phyloP scores from a whole-genome alignment of 2,329 filamentous ascomycete species.

The Cercospora citrullina region DNA sequence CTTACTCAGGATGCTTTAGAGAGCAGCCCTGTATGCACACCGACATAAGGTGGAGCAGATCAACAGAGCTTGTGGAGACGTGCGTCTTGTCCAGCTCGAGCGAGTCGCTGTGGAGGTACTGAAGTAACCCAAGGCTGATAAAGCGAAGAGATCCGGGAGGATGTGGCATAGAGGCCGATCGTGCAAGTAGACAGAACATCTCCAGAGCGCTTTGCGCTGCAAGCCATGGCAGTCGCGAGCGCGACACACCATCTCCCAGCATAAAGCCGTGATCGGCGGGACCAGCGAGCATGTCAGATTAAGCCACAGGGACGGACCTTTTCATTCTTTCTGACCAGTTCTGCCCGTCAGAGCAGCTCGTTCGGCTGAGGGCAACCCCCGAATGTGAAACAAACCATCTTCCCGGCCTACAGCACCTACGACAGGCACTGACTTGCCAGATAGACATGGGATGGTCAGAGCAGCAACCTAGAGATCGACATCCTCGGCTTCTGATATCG shows the following conservation, averaged over 20 bases:
- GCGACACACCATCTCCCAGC: neutral
- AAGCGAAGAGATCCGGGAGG: neutral
- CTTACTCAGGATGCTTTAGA: neutral
- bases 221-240: neutral
- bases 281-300: neutral
- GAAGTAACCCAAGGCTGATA: neutral
- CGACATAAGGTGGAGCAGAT: neutral
- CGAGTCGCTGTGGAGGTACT: neutral
- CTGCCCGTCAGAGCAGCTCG: neutral
- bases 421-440: slow-evolving; percentile 12
- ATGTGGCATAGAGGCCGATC: neutral
- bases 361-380: neutral
- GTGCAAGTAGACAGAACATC: neutral
- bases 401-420: slow-evolving; percentile 12
- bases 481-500: slow-evolving; percentile 5
- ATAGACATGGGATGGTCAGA: neutral
- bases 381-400: neutral
- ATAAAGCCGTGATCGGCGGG: neutral
- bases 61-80: neutral
- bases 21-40: neutral
- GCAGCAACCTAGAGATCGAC: slow-evolving; percentile 8
- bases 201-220: neutral
- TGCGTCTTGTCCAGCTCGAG: neutral
- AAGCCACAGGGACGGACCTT: neutral
- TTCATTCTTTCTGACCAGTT: neutral